Evolutionary conservation across 768 basidiomycete genomes (phyloP).

Genomic region (Crucibulum laeve): DNA sequence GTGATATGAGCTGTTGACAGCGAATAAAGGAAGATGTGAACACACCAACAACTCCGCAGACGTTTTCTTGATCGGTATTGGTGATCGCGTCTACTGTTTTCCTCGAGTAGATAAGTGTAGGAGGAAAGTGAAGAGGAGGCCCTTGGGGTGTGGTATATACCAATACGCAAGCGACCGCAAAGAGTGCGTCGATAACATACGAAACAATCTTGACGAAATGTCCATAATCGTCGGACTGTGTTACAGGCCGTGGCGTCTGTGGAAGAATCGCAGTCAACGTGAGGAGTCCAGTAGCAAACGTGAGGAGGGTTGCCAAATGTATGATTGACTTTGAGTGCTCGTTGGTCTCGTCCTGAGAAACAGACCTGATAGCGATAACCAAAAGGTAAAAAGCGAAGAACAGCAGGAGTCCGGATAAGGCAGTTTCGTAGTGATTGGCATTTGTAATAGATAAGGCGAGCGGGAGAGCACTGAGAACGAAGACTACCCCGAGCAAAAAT

Average conservation of each 20-base stretch:
- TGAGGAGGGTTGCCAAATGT: constrained; percentile 57
- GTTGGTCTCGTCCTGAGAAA: constrained; percentile 40
- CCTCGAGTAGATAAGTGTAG: too few species aligned
- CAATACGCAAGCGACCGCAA: too few species aligned
- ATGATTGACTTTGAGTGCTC: constrained; percentile 47
- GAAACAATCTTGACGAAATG: constrained; percentile 33
- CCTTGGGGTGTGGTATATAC: too few species aligned
- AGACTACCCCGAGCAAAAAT: constrained; percentile 37
- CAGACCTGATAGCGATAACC: constrained; percentile 43
- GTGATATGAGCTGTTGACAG: not conserved
- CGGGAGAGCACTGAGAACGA: constrained; percentile 46
- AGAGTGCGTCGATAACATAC: too few species aligned
- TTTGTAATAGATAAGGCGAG: constrained; percentile 55
- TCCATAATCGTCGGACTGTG: constrained; percentile 16
- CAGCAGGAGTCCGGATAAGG: constrained; percentile 39
- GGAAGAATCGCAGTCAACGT: constrained; percentile 58
- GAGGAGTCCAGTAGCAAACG: constrained; percentile 42
- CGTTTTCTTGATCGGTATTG: too few species aligned
- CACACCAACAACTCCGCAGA: too few species aligned
- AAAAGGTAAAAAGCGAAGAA: constrained; percentile 59
- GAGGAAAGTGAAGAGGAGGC: too few species aligned
- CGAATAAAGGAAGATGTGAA: not conserved
- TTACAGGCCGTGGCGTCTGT: too few species aligned
- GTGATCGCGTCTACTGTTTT: too few species aligned
- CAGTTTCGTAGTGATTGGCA: constrained; percentile 24